Evolutionary conservation across 305 asterid genomes (phyloP).

Genomic region (Fraxinus nigra): DNA sequence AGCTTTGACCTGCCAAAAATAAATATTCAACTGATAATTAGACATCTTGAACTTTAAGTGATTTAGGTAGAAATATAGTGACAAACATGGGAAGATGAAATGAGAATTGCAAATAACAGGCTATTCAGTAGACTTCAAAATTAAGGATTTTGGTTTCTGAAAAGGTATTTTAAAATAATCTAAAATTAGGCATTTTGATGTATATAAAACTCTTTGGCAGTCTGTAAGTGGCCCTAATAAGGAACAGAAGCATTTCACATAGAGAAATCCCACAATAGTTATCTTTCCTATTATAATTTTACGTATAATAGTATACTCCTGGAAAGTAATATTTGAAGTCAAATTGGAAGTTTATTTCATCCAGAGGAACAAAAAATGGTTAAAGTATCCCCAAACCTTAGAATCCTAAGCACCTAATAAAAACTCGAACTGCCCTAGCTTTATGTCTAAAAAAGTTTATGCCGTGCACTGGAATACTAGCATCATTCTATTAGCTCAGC

Average conservation of each 20-base stretch:
- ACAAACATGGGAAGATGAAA: background rate
- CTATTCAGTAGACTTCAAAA: background rate
- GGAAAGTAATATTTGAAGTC: background rate
- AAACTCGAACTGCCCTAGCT: background rate
- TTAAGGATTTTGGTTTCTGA: background rate
- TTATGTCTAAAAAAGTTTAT: background rate
- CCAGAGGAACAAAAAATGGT: background rate
- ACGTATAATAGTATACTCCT: background rate
- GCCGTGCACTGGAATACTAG: background rate
- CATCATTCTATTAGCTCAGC: background rate
- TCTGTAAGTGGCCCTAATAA: background rate
- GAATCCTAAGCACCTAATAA: background rate
- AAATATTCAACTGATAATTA: conserved; percentile 11
- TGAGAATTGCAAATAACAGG: background rate
- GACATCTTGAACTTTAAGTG: conserved; percentile 7
- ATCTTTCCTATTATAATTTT: background rate
- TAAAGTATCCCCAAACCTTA: background rate
- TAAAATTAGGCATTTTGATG: background rate
- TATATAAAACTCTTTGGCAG: background rate
- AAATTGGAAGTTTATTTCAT: background rate
- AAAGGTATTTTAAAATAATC: background rate
- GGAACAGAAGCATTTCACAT: background rate
- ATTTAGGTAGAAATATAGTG: background rate
- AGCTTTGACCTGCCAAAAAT: conserved; percentile 76
- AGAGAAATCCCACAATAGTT: background rate